Base-by-base conservation (phyloP, 495 filamentous ascomycete species). In the Xylaria telfairii region DNA sequence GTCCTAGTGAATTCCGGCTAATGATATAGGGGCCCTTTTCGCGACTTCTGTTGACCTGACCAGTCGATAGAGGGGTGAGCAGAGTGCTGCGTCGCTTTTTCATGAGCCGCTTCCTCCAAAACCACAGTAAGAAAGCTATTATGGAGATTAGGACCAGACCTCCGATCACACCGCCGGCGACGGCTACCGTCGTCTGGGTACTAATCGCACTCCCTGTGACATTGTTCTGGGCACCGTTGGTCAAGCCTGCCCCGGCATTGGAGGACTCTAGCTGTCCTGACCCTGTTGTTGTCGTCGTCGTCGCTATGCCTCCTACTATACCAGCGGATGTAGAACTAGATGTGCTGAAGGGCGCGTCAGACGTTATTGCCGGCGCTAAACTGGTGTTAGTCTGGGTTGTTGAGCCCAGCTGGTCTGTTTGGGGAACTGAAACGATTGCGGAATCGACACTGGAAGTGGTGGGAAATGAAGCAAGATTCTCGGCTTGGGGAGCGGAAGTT, bases 121-220 rank as follows among this genome's bases (percentile, higher is more conserved):
- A 78, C 83, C 82, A 88, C 37, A 87, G 67, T 2, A 86, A 34
- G 56, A 87, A 82, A 6, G 75, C 84, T 37, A 86, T 68, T 1
- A 87, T 64, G 51, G 80, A 80, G 71, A 87, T 68, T 41, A 81
- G 73, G 19, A 81, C 79, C 13, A 86, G 75, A 5, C 82, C 81
- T 15, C 86, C 86, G n/a, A 86, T 72, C 26, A 88, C 85, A 7
- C 85, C 84, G 10, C 80, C 85, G 4, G 84, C 83, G 46, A 88
- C 78, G 17, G 80, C 81, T 51, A 81, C 73, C 6, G 82, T 82
- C 47, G 81, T 80, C n/a, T 76, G 32, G 1, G 73, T 76, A 13
- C 76, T 76, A 73, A 75, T 75, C 34, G 73, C 66, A 72, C 68
- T 74, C n/a, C 71, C 69, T 8, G 68, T 71, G 28, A 49, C 49